phyloP scores from a whole-genome alignment of 768 basidiomycete species.

The Rubroboletus satanas region DNA sequence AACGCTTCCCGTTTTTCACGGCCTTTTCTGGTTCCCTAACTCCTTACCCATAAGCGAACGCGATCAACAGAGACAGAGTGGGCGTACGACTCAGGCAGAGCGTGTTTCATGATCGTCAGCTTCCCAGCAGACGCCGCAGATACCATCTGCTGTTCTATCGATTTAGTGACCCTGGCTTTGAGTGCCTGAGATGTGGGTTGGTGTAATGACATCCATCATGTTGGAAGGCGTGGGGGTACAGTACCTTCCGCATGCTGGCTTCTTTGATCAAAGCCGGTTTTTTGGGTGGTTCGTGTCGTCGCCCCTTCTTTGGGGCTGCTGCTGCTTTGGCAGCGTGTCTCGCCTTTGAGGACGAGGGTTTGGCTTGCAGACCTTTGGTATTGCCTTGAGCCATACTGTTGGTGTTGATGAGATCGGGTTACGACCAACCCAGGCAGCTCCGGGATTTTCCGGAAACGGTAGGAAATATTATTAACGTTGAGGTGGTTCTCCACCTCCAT shows the following conservation, averaged over 20 bases:
- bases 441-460: conserved; percentile 27
- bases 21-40: conserved; percentile 21
- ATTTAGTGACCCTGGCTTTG: conserved; percentile 86
- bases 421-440: background rate
- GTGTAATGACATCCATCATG: background rate
- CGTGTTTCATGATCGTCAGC: conserved; percentile 87
- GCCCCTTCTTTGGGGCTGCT: conserved; percentile 75
- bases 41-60: background rate
- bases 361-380: conserved; percentile 70
- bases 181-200: conserved; percentile 49
- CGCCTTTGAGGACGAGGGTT: conserved; percentile 41
- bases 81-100: conserved; percentile 31
- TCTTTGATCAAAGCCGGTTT: conserved; percentile 69
- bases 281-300: conserved; percentile 76
- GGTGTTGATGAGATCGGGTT: background rate
- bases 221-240: background rate
- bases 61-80: background rate
- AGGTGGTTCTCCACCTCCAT: conserved; percentile 6
- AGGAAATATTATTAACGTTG: background rate
- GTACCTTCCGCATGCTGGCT: conserved; percentile 74
- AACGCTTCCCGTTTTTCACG: conserved; percentile 17
- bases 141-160: conserved; percentile 90
- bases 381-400: conserved; percentile 71
- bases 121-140: conserved; percentile 85
- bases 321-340: conserved; percentile 65